These are phyloP conservation scores for Ophiorrhiza pumila DNA, from an alignment of 257 asterid genomes.

Conservation along the genomic window DNA sequence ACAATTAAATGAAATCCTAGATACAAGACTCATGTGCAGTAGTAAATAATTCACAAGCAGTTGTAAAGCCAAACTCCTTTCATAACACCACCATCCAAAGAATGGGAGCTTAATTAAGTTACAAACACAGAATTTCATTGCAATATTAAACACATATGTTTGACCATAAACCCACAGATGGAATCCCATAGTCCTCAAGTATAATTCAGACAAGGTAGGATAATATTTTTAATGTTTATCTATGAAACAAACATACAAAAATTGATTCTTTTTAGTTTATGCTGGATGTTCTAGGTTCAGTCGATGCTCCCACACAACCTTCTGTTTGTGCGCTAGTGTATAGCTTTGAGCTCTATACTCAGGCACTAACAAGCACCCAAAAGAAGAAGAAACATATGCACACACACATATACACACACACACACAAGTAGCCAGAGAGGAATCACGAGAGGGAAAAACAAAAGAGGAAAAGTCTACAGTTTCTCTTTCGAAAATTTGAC, in stretches of 20 bases:
- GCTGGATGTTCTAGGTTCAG: background rate
- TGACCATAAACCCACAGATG: background rate
- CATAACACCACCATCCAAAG: background rate
- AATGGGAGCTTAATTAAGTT: background rate
- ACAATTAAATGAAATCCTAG: background rate
- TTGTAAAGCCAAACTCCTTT: background rate
- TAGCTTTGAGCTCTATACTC: no score
- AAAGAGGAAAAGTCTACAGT: background rate
- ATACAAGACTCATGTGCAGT: background rate
- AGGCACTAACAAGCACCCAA: no score
- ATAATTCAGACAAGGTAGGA: background rate
- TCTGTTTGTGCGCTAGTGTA: no score
- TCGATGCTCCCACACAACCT: background rate
- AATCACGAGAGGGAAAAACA: no score
- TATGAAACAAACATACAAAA: no score
- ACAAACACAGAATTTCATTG: background rate
- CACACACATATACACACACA: no score
- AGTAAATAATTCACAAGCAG: background rate
- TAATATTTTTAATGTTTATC: background rate
- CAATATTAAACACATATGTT: background rate
- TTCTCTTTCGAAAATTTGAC: background rate
- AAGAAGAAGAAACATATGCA: no score
- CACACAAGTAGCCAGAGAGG: no score
- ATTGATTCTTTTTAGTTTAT: background rate
- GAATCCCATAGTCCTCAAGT: background rate